Conservation (phyloP, 306 rosid genomes). For the Canavalia gladiata region DNA sequence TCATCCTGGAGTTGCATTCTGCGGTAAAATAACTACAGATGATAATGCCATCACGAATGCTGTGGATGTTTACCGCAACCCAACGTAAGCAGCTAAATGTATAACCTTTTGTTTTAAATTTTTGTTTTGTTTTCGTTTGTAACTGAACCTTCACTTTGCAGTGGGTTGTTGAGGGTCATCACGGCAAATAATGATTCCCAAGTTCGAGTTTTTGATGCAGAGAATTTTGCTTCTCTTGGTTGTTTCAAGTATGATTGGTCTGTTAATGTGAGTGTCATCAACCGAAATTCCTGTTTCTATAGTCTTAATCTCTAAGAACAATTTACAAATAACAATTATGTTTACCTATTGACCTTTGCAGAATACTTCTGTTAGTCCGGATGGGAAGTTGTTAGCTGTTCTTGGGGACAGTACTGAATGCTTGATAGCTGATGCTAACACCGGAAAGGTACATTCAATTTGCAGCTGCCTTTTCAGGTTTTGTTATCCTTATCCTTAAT, state of each 20-base stretch:
- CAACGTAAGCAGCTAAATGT: conserved; percentile 57
- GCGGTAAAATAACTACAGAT: conserved; percentile 79
- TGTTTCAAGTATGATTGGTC: conserved; percentile 87
- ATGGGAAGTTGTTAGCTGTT: conserved; percentile 80
- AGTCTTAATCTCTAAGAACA: background rate
- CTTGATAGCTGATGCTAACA: conserved; percentile 76
- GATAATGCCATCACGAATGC: conserved; percentile 93
- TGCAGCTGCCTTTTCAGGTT: conserved; percentile 12
- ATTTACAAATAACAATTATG: conserved; percentile 8
- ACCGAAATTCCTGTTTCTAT: conserved; percentile 9
- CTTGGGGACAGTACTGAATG: conserved; percentile 91
- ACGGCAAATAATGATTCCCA: conserved; percentile 92
- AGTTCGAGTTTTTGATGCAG: conserved; percentile 75
- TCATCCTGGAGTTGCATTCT: conserved; percentile 78
- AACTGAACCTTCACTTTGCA: conserved; percentile 54
- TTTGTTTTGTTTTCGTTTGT: conserved; percentile 7
- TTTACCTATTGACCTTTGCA: conserved; percentile 45
- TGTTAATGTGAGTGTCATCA: conserved; percentile 81
- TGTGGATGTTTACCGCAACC: conserved; percentile 74
- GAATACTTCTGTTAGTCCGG: conserved; percentile 85
- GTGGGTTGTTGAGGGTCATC: conserved; percentile 76
- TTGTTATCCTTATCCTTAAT: background rate
- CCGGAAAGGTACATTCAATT: conserved; percentile 65
- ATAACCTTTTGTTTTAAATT: background rate
- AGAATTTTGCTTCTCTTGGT: conserved; percentile 68